Percentiles rank a stretch among this genome's conserved stretches.
These are phyloP conservation scores for Colletotrichum tamarilloi DNA, from an alignment of 2,329 filamentous ascomycete species.

Conservation along the genomic window DNA sequence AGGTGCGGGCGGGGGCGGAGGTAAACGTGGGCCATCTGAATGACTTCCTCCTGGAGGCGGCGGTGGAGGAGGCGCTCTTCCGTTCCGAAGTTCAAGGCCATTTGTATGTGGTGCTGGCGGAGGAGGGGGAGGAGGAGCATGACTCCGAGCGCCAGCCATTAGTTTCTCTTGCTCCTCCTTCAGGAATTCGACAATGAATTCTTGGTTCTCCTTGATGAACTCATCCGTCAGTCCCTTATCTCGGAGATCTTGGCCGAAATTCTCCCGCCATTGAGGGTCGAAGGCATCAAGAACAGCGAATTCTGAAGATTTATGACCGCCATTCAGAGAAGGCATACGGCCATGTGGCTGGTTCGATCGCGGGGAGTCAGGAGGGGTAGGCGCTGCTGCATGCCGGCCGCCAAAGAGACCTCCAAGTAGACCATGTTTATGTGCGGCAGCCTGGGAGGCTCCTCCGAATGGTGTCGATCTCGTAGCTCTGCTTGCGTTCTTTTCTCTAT, in stretches of 20 bases:
- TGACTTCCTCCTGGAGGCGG: slow-evolving; percentile 41
- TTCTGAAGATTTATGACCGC: slow-evolving; percentile 61
- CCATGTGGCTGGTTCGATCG: slow-evolving; percentile 52
- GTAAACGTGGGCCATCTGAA: slow-evolving; percentile 48
- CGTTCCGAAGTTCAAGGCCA: slow-evolving; percentile 44
- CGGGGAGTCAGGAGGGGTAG: slow-evolving; percentile 68
- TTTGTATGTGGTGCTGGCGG: slow-evolving; percentile 43
- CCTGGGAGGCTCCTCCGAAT: slow-evolving; percentile 66
- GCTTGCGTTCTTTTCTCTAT: slow-evolving; percentile 94
- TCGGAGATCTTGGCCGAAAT: slow-evolving; percentile 72
- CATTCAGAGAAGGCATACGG: slow-evolving; percentile 57
- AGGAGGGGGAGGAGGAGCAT: slow-evolving; percentile 40
- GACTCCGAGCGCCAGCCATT: slow-evolving; percentile 38
- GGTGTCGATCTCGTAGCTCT: slow-evolving; percentile 85
- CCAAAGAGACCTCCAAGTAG: slow-evolving; percentile 72
- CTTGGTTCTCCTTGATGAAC: slow-evolving; percentile 75
- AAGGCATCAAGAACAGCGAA: slow-evolving; percentile 73
- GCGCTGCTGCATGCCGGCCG: slow-evolving; percentile 68
- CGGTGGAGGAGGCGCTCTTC: slow-evolving; percentile 49
- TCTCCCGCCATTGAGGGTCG: slow-evolving; percentile 72
- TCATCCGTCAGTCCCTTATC: slow-evolving; percentile 73
- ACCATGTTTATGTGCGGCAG: slow-evolving; percentile 55
- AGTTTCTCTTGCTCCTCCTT: slow-evolving; percentile 64
- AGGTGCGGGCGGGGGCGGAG: slow-evolving; percentile 49
- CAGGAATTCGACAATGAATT: slow-evolving; percentile 75